These are phyloP conservation scores for Exophiala alcalophila DNA, from an alignment of 2,329 filamentous ascomycete genomes.

Conservation along the genomic window DNA sequence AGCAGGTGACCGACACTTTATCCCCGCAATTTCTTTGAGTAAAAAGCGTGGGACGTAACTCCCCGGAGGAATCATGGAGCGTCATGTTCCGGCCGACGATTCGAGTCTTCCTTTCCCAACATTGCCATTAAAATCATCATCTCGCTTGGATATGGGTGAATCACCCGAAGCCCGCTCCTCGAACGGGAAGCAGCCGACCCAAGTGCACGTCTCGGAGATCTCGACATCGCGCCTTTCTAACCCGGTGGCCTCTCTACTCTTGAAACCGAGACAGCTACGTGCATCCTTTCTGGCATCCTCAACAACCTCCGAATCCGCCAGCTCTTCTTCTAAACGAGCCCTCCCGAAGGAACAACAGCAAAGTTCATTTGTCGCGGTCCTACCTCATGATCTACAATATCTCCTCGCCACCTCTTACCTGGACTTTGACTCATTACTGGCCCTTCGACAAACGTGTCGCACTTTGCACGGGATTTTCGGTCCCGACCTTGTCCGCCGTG, in stretches of 20 bases:
- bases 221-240: no score
- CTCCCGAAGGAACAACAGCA: neutral
- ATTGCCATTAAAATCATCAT: constrained; percentile 1
- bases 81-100: neutral
- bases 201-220: constrained; percentile 2
- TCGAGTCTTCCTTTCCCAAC: neutral
- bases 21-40: no score
- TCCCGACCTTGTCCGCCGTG: constrained; percentile 12
- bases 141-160: neutral
- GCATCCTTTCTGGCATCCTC: neutral
- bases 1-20: no score
- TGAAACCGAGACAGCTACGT: constrained; percentile 1
- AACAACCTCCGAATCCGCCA: constrained; percentile 2
- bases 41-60: no score
- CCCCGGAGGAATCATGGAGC: constrained; percentile 12
- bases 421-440: constrained; percentile 23
- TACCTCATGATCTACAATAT: constrained; percentile 21
- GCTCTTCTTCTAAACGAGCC: neutral
- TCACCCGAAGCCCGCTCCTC: neutral
- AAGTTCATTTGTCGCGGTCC: constrained; percentile 16
- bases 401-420: constrained; percentile 15
- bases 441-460: constrained; percentile 24
- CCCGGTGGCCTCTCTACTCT: constrained; percentile 3
- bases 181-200: constrained; percentile 1
- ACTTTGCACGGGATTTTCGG: constrained; percentile 11